Evolutionary conservation across 352 stramenopile genomes (phyloP).

Genomic region (Phytopythium kandeliae): DNA sequence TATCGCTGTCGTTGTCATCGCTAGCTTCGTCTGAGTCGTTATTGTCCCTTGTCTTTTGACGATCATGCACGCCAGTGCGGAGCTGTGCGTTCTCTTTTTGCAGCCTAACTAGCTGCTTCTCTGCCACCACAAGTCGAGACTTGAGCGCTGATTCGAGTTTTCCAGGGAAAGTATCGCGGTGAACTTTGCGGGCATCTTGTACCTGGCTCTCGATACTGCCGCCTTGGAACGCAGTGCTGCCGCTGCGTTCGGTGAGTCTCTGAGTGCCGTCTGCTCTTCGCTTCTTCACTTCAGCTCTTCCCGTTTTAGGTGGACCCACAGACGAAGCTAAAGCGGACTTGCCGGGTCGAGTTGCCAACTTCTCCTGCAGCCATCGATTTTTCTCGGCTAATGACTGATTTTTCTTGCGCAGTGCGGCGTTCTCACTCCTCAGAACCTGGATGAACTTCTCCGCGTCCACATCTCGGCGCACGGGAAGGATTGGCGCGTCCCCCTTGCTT

Average conservation of each 20-base stretch:
- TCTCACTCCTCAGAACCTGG: slow-evolving; percentile 72
- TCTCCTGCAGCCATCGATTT: slow-evolving; percentile 62
- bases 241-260: background rate
- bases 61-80: slow-evolving; percentile 10
- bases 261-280: background rate
- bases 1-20: slow-evolving; percentile 20
- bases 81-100: slow-evolving; percentile 70
- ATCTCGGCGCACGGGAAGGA: slow-evolving; percentile 42
- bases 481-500: slow-evolving; percentile 11
- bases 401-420: slow-evolving; percentile 63
- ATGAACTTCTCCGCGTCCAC: slow-evolving; percentile 81
- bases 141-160: slow-evolving; percentile 74
- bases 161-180: slow-evolving; percentile 42
- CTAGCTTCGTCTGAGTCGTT: slow-evolving; percentile 25
- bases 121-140: slow-evolving; percentile 52
- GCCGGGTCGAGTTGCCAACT: slow-evolving; percentile 19
- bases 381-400: slow-evolving; percentile 63
- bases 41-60: slow-evolving; percentile 18
- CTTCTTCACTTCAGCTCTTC: slow-evolving; percentile 12
- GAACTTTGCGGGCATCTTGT: slow-evolving; percentile 35
- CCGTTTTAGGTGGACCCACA: slow-evolving; percentile 7
- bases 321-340: background rate
- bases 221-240: slow-evolving; percentile 16
- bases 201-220: slow-evolving; percentile 35
- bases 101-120: slow-evolving; percentile 65